Base-by-base conservation (phyloP, 1,139 yeast species). In the Scheffersomyces segobiensis region DNA sequence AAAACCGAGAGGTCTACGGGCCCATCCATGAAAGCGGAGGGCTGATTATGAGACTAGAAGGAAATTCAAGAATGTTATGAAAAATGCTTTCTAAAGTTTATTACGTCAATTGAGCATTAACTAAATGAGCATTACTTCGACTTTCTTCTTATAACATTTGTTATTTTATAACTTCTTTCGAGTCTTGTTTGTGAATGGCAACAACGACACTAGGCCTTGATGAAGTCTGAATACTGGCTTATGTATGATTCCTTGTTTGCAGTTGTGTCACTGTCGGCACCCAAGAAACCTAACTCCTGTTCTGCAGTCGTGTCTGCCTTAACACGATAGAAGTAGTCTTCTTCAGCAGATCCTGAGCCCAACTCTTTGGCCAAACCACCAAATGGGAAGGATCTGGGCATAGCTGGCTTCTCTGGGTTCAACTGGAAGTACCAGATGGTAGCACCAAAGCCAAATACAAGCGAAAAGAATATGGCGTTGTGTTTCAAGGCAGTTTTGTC, bases 371-470 rank as follows among this genome's bases (percentile, higher is more conserved):
- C 90, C 64, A 91, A 81, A 6, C 97, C 97, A 59, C 85, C 89
- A 65, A 81, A 81, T 52, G 96, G 96, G 72, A 81, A 91, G 49
- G 87, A 83, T 75, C 96, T 83, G 58, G 92, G 92, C 78, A 85
- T 85, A 56, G 91, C 93, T 53, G 89, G 89, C 71, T 88, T 85
- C 64, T 87, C 93, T 48, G 95, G 95, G 74, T 86, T 86, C 67
- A 86, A 80, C 64, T 84, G 81, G 67, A 85, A 85, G 67, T 75
- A 79, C 72, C 84, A 83, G 66, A 88, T 78, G 48, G 79, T 63
- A 46, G 82, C 82, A 51, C 86, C 86, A 70, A 88, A 83, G 1
- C 83, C 83, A 55, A 83, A 80, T 57, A 90, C 71, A 53, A 79
- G 76, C 12, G 83, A 82, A 67, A 88, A 84, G 73, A 89, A 89